phyloP scores from a whole-genome alignment of 2,329 filamentous ascomycete species.

The Emmonsia crescens region DNA sequence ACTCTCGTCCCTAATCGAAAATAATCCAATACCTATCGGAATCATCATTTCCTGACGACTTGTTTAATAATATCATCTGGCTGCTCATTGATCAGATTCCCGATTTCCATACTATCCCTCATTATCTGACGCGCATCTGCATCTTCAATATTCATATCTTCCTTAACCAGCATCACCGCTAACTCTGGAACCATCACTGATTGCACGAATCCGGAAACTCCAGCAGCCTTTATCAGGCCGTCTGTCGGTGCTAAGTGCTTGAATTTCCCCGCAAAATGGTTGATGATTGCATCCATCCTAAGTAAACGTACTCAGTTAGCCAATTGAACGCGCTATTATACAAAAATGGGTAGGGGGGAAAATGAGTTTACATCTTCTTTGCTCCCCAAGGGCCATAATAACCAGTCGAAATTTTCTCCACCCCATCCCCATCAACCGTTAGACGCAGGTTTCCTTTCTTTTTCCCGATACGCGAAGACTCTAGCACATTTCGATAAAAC shows the following conservation, averaged over 20 bases:
- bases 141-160: constrained; percentile 44
- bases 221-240: constrained; percentile 53
- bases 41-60: constrained; percentile 13
- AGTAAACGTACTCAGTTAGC: constrained; percentile 5
- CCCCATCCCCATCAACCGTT: constrained; percentile 33
- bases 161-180: constrained; percentile 44
- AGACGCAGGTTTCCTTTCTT: constrained; percentile 50
- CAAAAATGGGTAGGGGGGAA: constrained; percentile 9
- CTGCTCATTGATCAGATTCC: constrained; percentile 57
- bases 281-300: constrained; percentile 49
- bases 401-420: constrained; percentile 55
- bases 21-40: neutral
- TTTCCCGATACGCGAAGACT: constrained; percentile 45
- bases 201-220: constrained; percentile 59
- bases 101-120: constrained; percentile 55
- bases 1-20: neutral
- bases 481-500: constrained; percentile 50
- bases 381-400: constrained; percentile 75
- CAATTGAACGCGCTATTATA: neutral
- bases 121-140: constrained; percentile 46
- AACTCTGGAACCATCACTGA: constrained; percentile 66
- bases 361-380: constrained; percentile 51
- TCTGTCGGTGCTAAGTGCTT: constrained; percentile 54
- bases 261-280: constrained; percentile 48
- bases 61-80: constrained; percentile 42